A percentile compares a stretch with the other conserved stretches of the same genome.
phyloP scores from a whole-genome alignment of 2,329 filamentous ascomycete species.

The Monilinia fructicola region DNA sequence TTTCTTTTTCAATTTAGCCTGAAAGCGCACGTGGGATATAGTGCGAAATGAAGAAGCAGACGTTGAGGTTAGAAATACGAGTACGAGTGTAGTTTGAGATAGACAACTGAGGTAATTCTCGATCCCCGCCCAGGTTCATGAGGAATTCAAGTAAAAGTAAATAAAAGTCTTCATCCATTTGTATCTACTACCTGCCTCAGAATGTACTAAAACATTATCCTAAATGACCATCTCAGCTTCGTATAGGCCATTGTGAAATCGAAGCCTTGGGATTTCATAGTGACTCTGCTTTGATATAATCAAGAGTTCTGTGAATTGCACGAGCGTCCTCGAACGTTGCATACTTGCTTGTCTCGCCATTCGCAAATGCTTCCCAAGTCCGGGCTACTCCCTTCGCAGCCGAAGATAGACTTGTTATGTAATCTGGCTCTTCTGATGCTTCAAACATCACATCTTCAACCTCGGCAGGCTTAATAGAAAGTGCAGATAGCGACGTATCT shows the following conservation, averaged over 20 bases:
- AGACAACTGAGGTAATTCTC: no score
- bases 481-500: background rate
- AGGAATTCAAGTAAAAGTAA: background rate
- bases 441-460: background rate
- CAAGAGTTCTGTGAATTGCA: background rate
- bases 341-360: background rate
- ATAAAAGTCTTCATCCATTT: background rate
- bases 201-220: background rate
- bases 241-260: background rate
- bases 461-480: background rate
- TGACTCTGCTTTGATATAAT: slow-evolving; percentile 4
- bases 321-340: slow-evolving; percentile 6
- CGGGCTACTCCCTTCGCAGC: background rate
- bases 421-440: background rate
- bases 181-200: background rate
- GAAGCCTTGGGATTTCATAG: background rate
- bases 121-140: background rate
- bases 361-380: slow-evolving; percentile 7
- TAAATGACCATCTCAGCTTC: background rate
- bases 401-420: background rate
- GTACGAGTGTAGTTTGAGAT: background rate
- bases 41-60: background rate
- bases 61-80: background rate
- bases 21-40: background rate
- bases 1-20: background rate